Evolutionary conservation across 371 early-diverging fungal species (phyloP).

Genomic region (Apophysomyces variabilis): DNA sequence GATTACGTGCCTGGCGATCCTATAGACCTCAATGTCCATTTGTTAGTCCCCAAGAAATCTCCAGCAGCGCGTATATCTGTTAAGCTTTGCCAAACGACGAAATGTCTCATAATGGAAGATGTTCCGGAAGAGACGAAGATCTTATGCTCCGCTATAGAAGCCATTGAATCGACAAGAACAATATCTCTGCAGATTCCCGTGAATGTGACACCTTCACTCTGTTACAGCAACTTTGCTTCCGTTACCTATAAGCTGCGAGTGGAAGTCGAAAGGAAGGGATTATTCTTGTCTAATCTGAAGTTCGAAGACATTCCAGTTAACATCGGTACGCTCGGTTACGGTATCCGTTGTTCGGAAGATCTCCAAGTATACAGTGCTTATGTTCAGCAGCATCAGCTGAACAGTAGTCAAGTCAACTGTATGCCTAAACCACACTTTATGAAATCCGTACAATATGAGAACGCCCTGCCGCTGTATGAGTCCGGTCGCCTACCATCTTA

Average conservation of each 20-base stretch:
- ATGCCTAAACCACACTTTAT: constrained; percentile 35
- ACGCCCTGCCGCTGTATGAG: constrained; percentile 32
- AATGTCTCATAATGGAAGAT: neutral
- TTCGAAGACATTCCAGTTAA: constrained; percentile 28
- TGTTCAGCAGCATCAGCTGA: constrained; percentile 1
- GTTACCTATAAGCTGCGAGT: constrained; percentile 30
- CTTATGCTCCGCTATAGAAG: constrained; percentile 16
- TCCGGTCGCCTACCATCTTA: constrained; percentile 59
- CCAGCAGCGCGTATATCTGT: constrained; percentile 1
- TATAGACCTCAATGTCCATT: constrained; percentile 5
- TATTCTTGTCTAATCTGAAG: constrained; percentile 21
- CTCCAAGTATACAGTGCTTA: constrained; percentile 25
- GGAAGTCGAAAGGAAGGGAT: constrained; percentile 27
- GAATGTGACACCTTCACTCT: constrained; percentile 30
- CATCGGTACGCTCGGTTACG: constrained; percentile 40
- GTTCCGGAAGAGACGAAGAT: neutral
- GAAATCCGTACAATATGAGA: constrained; percentile 29
- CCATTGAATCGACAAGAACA: neutral
- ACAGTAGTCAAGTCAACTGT: neutral
- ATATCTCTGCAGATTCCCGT: constrained; percentile 29
- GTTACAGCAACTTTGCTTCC: constrained; percentile 30
- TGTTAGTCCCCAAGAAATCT: neutral
- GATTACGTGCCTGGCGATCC: constrained; percentile 40
- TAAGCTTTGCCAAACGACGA: constrained; percentile 13
- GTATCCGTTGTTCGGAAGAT: constrained; percentile 33